Evolutionary conservation across 495 filamentous ascomycete genomes (phyloP), one percentile per base, ranked within the genome.

Genomic region (Hypoxylon lenormandii): DNA sequence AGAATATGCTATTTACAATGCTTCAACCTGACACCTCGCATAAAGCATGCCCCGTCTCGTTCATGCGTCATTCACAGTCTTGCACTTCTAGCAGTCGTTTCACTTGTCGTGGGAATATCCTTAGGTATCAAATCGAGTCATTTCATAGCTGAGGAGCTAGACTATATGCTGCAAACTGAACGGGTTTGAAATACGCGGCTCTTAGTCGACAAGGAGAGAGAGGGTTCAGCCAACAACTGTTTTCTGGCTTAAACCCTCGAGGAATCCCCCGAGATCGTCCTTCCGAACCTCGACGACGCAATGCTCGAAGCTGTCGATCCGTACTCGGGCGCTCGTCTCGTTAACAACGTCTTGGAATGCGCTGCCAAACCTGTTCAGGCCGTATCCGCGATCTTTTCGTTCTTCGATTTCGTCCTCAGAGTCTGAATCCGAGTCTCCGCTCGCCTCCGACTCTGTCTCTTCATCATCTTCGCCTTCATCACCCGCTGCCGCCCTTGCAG

Each of bases 291-390:
- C 95, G 48, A 97, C 93, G 8, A 98, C 96, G 68, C 92, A 96
- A 76, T 96, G 90, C 79, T 98, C 96, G 78, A 98, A 98, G 79
- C 90, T 94, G 76, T 98, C 95, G 68, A 97, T 97, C 58, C 93
- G 82, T 16, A 98, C 92, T 13, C 93, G 82, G 3, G 94, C 92
- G 64, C 89, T 93, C 38, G 94, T 98, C 81, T 97, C 93, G 55
- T 88, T 87, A 18, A 97, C 91, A 6, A 98, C 96, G 73, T 96
- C 94, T 74, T 97, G 93, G 79, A 98, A 98, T 8, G 96, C 95
- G 74, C 89, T 92, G 11, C 94, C 96, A 70, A 98, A 98, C 47
- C 88, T 87, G 77, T 98, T 98, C 53, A 89, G 79, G 7, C 92
- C 88, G 43, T 89, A 88, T 19, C 90, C 88, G 53, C 85, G 85